Evolutionary conservation across 805 yeast genomes (phyloP).

Genomic region (Candida incommunis): DNA sequence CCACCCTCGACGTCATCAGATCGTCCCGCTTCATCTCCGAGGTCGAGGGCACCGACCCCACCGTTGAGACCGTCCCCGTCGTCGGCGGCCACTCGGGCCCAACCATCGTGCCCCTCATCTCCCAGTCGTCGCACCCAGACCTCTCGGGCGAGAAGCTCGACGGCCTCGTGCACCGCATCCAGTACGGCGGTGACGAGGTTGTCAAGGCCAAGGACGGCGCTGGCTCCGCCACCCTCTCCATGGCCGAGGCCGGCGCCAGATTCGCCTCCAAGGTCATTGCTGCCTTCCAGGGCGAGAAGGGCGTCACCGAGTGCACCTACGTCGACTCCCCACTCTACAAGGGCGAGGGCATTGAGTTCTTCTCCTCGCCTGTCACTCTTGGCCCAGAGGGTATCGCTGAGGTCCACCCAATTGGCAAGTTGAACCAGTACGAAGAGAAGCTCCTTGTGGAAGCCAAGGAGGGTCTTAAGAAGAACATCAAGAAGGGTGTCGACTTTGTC

Average conservation of each 20-base stretch:
- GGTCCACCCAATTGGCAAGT: conserved; percentile 65
- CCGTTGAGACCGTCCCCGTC: conserved; percentile 63
- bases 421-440: conserved; percentile 71
- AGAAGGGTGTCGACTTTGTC: conserved; percentile 82
- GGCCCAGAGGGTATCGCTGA: conserved; percentile 82
- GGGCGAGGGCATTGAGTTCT: conserved; percentile 88
- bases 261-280: conserved; percentile 43
- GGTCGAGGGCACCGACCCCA: conserved; percentile 59
- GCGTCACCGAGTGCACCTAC: conserved; percentile 40
- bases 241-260: conserved; percentile 86
- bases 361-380: conserved; percentile 86
- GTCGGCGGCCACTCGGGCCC: conserved; percentile 97
- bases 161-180: conserved; percentile 69
- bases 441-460: conserved; percentile 71
- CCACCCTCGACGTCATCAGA: conserved; percentile 85
- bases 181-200: conserved; percentile 94
- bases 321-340: conserved; percentile 65
- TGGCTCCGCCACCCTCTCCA: conserved; percentile 85
- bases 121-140: conserved; percentile 51
- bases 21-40: conserved; percentile 76
- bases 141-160: conserved; percentile 54
- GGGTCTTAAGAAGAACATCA: conserved; percentile 74
- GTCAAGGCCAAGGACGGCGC: conserved; percentile 89
- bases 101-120: conserved; percentile 86
- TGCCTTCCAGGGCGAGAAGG: conserved; percentile 29